Evolutionary conservation across 352 stramenopile species (phyloP).

Genomic region (Globisporangium carolinianum): DNA sequence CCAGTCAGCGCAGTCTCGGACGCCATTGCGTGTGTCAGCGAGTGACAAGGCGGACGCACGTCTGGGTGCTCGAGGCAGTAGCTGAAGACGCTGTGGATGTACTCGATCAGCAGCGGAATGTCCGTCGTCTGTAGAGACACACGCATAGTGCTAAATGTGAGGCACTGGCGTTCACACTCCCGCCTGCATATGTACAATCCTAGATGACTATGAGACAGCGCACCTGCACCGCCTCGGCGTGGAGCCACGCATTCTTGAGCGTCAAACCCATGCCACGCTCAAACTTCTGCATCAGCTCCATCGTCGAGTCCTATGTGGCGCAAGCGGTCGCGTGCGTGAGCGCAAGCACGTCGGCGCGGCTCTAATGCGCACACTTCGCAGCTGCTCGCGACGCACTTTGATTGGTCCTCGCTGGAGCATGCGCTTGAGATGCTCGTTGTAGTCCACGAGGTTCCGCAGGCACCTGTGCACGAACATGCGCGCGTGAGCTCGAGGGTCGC

Average conservation of each 20-base stretch:
- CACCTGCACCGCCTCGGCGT: constrained; percentile 84
- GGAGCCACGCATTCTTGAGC: constrained; percentile 87
- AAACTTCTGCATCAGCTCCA: constrained; percentile 76
- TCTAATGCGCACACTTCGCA: neutral
- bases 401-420: constrained; percentile 55
- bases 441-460: constrained; percentile 76
- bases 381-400: constrained; percentile 28
- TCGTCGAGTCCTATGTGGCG: constrained; percentile 39
- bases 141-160: neutral
- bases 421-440: constrained; percentile 71
- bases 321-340: neutral
- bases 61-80: constrained; percentile 67
- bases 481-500: constrained; percentile 2
- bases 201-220: neutral
- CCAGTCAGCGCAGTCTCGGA: too few species aligned
- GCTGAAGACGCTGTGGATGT: constrained; percentile 80
- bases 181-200: too few species aligned
- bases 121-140: constrained; percentile 65
- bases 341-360: too few species aligned
- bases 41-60: constrained; percentile 20
- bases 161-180: neutral
- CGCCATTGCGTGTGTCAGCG: too few species aligned
- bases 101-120: constrained; percentile 83
- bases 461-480: constrained; percentile 22
- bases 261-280: constrained; percentile 85